Percentiles rank a stretch among this genome's conserved stretches.
phyloP scores from a whole-genome alignment of 2,329 filamentous ascomycete genomes.

The Aspergillus tanneri region DNA sequence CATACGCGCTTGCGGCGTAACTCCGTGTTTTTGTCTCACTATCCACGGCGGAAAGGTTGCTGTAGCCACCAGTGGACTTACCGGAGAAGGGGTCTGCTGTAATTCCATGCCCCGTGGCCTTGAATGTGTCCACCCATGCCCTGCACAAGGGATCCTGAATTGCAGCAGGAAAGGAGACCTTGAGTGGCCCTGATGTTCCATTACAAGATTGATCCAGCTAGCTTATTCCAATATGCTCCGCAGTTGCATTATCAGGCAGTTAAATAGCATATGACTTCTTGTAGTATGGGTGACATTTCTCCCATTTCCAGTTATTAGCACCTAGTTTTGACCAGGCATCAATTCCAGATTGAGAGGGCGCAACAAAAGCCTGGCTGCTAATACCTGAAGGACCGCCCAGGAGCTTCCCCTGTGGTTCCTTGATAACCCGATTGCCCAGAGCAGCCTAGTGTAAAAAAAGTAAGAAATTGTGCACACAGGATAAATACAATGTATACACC shows the following conservation, averaged over 20 bases:
- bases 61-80: constrained; percentile 12
- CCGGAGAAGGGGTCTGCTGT: constrained; percentile 11
- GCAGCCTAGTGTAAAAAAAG: background rate
- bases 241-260: background rate
- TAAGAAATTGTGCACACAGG: background rate
- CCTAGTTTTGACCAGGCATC: constrained; percentile 33
- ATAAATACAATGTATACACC: background rate
- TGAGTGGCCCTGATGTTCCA: constrained; percentile 12
- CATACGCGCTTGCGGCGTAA: constrained; percentile 17
- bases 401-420: background rate
- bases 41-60: constrained; percentile 17
- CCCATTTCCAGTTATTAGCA: constrained; percentile 20
- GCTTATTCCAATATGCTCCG: background rate
- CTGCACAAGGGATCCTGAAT: constrained; percentile 9
- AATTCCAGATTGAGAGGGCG: constrained; percentile 43
- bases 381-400: constrained; percentile 6
- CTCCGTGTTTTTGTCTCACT: constrained; percentile 16
- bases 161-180: constrained; percentile 13
- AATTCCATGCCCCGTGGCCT: constrained; percentile 7
- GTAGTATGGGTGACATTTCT: constrained; percentile 17
- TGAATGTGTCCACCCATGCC: constrained; percentile 20
- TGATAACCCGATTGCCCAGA: background rate
- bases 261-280: background rate
- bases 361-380: constrained; percentile 23
- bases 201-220: background rate